A percentile compares a stretch with the other conserved stretches of the same genome.
These are phyloP conservation scores for Globisporangium uncinulatum DNA, from an alignment of 352 stramenopile species.

Conservation along the genomic window DNA sequence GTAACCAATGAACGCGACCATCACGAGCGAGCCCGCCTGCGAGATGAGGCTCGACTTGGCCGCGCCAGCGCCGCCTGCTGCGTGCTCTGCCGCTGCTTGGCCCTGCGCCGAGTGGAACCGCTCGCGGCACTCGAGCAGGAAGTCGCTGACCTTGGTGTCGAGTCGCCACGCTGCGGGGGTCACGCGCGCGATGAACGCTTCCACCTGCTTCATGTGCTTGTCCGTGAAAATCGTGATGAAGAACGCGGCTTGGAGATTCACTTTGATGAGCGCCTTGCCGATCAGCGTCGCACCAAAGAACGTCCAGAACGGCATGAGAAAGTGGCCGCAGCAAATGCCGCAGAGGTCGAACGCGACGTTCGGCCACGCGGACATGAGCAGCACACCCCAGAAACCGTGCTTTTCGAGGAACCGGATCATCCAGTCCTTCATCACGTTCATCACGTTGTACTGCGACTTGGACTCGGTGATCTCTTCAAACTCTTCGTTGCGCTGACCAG, in stretches of 20 bases:
- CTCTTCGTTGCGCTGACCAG: slow-evolving; percentile 85
- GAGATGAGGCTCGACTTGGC: slow-evolving; percentile 69
- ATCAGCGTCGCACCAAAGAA: slow-evolving; percentile 94
- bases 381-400: slow-evolving; percentile 90
- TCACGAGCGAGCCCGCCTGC: slow-evolving; percentile 70
- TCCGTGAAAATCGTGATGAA: slow-evolving; percentile 92
- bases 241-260: slow-evolving; percentile 86
- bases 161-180: slow-evolving; percentile 71
- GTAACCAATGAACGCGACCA: slow-evolving; percentile 86
- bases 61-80: slow-evolving; percentile 23
- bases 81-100: slow-evolving; percentile 54
- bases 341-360: slow-evolving; percentile 95
- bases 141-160: slow-evolving; percentile 76
- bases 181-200: slow-evolving; percentile 77
- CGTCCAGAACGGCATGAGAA: slow-evolving; percentile 94
- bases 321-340: slow-evolving; percentile 93
- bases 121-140: slow-evolving; percentile 79
- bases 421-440: slow-evolving; percentile 91
- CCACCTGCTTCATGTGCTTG: slow-evolving; percentile 74
- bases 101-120: slow-evolving; percentile 81
- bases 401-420: slow-evolving; percentile 91
- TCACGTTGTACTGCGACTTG: slow-evolving; percentile 81
- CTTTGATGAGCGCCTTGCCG: slow-evolving; percentile 91
- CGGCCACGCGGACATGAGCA: slow-evolving; percentile 92
- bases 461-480: slow-evolving; percentile 85